Evolutionary conservation across 495 filamentous ascomycete genomes (phyloP), one percentile per base, ranked within the genome.

Genomic region (Darksidea phi): DNA sequence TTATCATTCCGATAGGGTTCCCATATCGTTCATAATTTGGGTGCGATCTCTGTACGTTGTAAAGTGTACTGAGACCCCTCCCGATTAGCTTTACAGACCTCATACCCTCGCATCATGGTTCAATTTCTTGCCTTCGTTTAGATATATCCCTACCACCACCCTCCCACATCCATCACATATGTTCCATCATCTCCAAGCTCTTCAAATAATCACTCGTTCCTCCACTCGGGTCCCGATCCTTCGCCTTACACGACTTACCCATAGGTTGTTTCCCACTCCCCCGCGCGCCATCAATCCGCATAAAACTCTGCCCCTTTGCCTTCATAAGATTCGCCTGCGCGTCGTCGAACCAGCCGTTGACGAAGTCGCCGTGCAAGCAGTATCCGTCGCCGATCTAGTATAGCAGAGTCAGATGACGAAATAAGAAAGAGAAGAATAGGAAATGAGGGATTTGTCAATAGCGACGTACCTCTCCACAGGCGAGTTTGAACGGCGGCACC

Each of bases 331-430:
- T 61, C 26, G n/a, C 8, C 24, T 21, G 20, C 24, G 58, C 58
- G 23, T 61, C 58, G 17, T 61, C 58, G 32, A 54, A 61, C 58
- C 58, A 61, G 10, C 58, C 58, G 21, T 61, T 61, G 26, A 61
- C 54, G 37, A 61, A 61, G n/a, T 61, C 58, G 20, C 58, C 58
- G 50, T 61, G 58, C 37, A 61, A 61, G 42, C 58, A 61, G 28
- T 61, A 61, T 24, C 58, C 58, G 13, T 61, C 58, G 26, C 58
- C 58, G 21, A 61, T 54, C 58, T 61, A 36, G 7, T 42, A 18
- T n/a, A n/a, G n/a, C n/a, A n/a, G n/a, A n/a, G n/a, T n/a, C n/a
- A n/a, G n/a, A n/a, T n/a, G n/a, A 43, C 15, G 17, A 36, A 6
- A 20, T 57, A 13, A 24, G 42, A 48, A 15, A 11, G 15, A 25